Evolutionary conservation across 306 rosid species (phyloP).

Genomic region (Prosopis cineraria): DNA sequence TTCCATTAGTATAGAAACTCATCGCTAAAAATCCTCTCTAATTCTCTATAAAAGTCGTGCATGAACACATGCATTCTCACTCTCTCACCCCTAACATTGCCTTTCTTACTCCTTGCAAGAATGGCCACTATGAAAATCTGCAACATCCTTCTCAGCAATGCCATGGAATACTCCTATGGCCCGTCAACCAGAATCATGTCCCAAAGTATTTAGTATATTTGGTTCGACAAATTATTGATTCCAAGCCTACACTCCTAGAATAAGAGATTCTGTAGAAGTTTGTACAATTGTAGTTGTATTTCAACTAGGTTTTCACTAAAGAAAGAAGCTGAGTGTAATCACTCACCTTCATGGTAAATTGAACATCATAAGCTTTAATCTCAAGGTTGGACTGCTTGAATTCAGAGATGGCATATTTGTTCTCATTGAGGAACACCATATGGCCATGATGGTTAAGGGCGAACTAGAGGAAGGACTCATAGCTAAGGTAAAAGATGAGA

Average conservation of each 20-base stretch:
- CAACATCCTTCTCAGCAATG: constrained; percentile 83
- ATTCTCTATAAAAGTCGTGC: constrained; percentile 70
- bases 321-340: constrained; percentile 53
- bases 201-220: constrained; percentile 73
- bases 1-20: constrained; percentile 82
- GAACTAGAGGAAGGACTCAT: constrained; percentile 83
- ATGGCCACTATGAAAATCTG: constrained; percentile 77
- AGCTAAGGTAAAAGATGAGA: constrained; percentile 82
- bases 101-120: constrained; percentile 64
- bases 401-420: constrained; percentile 64
- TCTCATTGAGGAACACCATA: constrained; percentile 77
- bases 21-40: constrained; percentile 67
- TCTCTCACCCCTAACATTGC: constrained; percentile 35
- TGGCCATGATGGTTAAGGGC: constrained; percentile 75
- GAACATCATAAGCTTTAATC: constrained; percentile 79
- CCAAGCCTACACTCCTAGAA: constrained; percentile 88
- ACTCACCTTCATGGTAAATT: constrained; percentile 62
- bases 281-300: constrained; percentile 52
- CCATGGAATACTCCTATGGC: constrained; percentile 66
- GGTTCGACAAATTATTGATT: constrained; percentile 84
- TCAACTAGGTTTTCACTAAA: constrained; percentile 36
- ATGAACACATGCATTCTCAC: constrained; percentile 71
- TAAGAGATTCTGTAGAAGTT: constrained; percentile 81
- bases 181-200: constrained; percentile 84
- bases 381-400: constrained; percentile 76